These are phyloP conservation scores for Cucurbita moschata DNA, from an alignment of 306 rosid species.

Conservation along the genomic window DNA sequence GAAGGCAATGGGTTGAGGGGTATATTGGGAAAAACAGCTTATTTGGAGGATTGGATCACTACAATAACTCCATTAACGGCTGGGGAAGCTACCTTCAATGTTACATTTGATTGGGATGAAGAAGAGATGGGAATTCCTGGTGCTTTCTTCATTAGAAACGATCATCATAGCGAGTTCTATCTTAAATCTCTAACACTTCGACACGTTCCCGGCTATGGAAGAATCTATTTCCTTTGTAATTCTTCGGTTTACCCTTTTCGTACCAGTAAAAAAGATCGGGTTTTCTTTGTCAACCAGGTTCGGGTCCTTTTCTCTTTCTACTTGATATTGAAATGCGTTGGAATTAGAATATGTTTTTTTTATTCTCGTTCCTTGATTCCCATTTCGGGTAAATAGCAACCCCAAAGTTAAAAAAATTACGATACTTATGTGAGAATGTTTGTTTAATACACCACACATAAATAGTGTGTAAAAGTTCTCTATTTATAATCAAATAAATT, in stretches of 20 bases:
- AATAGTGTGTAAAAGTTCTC: too few relatives aligned
- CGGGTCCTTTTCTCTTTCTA: background rate
- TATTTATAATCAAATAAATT: too few relatives aligned
- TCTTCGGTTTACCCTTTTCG: slow-evolving; percentile 49
- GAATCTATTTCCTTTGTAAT: slow-evolving; percentile 40
- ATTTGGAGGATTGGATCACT: slow-evolving; percentile 33
- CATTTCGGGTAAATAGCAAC: too few relatives aligned
- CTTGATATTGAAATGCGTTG: background rate
- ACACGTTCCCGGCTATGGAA: slow-evolving; percentile 29
- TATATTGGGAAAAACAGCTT: slow-evolving; percentile 41
- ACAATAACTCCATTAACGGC: slow-evolving; percentile 25
- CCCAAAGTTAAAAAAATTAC: too few relatives aligned
- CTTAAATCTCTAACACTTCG: slow-evolving; percentile 47
- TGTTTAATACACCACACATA: too few relatives aligned
- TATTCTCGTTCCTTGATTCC: too few relatives aligned
- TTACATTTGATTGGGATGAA: slow-evolving; percentile 38
- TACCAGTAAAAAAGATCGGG: slow-evolving; percentile 19
- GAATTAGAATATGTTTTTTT: too few relatives aligned
- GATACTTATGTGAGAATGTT: too few relatives aligned
- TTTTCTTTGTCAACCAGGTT: slow-evolving; percentile 70
- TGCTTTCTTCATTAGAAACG: slow-evolving; percentile 36
- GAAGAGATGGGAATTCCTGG: slow-evolving; percentile 39
- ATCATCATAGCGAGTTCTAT: slow-evolving; percentile 33
- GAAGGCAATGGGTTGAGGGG: slow-evolving; percentile 18
- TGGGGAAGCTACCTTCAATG: slow-evolving; percentile 23